A percentile compares a stretch with the other conserved stretches of the same genome.
Evolutionary conservation across 2,329 filamentous ascomycete species (phyloP).

Genomic region (Cryphonectria parasitica): DNA sequence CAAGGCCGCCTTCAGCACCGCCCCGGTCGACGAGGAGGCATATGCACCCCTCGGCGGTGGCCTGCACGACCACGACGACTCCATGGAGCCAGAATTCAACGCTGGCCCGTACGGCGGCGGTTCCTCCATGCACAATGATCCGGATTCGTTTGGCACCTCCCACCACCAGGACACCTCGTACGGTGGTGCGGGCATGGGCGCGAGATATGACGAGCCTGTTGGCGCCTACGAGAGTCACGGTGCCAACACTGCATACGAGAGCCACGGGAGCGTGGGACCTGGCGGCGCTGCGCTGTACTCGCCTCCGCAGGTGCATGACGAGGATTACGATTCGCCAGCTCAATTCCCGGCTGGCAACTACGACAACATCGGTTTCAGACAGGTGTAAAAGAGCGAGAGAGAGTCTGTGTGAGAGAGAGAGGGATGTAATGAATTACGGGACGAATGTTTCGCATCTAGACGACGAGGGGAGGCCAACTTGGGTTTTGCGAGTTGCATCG

Average conservation of each 20-base stretch:
- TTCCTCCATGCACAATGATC: conserved; percentile 34
- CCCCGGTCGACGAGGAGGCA: conserved; percentile 67
- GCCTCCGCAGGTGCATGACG: conserved; percentile 43
- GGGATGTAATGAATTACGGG: conserved; percentile 7
- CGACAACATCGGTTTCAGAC: conserved; percentile 40
- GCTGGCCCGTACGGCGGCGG: conserved; percentile 30
- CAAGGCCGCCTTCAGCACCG: conserved; percentile 71
- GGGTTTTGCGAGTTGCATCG: neutral
- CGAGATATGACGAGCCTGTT: conserved; percentile 52
- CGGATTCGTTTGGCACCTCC: conserved; percentile 22
- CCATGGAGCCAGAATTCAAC: conserved; percentile 36
- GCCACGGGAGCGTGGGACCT: conserved; percentile 17
- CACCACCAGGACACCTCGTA: conserved; percentile 30
- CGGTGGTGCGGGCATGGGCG: conserved; percentile 37
- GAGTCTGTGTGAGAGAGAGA: neutral
- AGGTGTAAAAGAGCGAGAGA: conserved; percentile 41
- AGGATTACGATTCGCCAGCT: conserved; percentile 50
- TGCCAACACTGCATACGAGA: conserved; percentile 11
- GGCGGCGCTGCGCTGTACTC: conserved; percentile 41
- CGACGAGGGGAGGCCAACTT: neutral
- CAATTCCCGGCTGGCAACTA: conserved; percentile 64
- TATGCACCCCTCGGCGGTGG: conserved; percentile 60
- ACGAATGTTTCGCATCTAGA: neutral
- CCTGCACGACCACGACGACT: conserved; percentile 56
- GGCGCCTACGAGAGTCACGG: conserved; percentile 49